Base-by-base conservation (phyloP, 306 rosid genomes). In the Calophaca sinica region DNA sequence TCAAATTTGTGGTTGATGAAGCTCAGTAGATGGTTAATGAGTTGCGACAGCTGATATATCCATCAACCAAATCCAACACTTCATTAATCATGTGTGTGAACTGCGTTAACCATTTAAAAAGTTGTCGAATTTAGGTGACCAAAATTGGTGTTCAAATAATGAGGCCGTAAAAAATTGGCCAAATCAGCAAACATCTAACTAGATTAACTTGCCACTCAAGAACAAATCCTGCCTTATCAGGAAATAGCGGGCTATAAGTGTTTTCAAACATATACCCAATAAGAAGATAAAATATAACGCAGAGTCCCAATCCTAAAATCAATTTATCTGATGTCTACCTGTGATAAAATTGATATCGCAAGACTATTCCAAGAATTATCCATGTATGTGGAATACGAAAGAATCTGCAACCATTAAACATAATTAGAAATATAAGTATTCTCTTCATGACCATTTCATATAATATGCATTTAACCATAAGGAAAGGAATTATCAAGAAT, bases 321-420 rank as follows among this genome's bases (percentile, higher is more conserved):
- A 54, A 42, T 54, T 52, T 62, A 7, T 68, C 55, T 20, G 73
- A 63, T 36, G 32, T 67, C 51, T 88, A 94, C 98, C 97, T 94
- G 89, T 81, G 91, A 86, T 77, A 94, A 74, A 69, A 90, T 86
- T 69, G 90, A 87, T 52, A 86, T 63, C 5, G 96, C 90, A 54
- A 88, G 97, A 77, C 91, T 84, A 77, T 85, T 86, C 96, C 97
- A 94, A 15, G 93, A 82, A 70, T 73, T 85, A 81, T 90, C 96
- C 90, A 81, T 82, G 88, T 67, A 82, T n/a, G 89, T 88, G 84
- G 86, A 86, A 80, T 90, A 94, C 33, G 87, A 88, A 83, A 94
- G 89, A 77, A 90, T 86, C 98, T 94, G 96, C 87, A 88, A 9
- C 35, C 79, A 75, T 77, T 46, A 46, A 75, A 82, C 62, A 77